Conservation (phyloP, 2,329 filamentous ascomycete genomes). For the Spiromastix sp. region DNA sequence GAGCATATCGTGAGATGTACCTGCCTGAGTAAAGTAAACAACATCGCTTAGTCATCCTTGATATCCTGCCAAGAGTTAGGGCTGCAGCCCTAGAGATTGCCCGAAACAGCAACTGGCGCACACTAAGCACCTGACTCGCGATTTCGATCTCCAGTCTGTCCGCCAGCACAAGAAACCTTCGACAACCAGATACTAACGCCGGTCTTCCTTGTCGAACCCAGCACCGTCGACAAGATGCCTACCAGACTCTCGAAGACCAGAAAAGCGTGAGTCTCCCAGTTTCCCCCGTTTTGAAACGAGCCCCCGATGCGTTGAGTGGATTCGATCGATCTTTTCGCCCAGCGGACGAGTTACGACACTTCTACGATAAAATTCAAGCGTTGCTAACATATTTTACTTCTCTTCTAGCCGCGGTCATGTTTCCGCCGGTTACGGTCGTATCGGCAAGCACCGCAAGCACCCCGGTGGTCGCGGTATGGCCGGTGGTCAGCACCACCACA, state of each 20-base stretch:
- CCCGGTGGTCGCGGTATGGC: constrained; percentile 74
- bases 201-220: constrained; percentile 29
- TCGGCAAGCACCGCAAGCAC: constrained; percentile 97
- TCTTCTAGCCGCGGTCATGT: constrained; percentile 80
- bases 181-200: constrained; percentile 27
- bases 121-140: background rate
- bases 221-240: constrained; percentile 39
- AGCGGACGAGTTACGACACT: background rate
- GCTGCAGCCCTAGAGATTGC: constrained; percentile 15
- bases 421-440: constrained; percentile 93
- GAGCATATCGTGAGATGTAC: no score
- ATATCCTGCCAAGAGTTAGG: constrained; percentile 14
- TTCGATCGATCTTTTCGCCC: background rate
- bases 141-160: background rate
- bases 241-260: constrained; percentile 41
- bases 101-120: constrained; percentile 22
- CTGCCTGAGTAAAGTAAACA: no score
- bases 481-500: constrained; percentile 98
- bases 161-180: constrained; percentile 16
- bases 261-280: constrained; percentile 32
- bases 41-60: background rate
- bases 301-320: background rate
- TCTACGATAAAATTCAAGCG: background rate
- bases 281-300: background rate
- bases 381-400: constrained; percentile 9